These are phyloP conservation scores for Sclerospora graminicola DNA, from an alignment of 352 stramenopile genomes.

Conservation along the genomic window DNA sequence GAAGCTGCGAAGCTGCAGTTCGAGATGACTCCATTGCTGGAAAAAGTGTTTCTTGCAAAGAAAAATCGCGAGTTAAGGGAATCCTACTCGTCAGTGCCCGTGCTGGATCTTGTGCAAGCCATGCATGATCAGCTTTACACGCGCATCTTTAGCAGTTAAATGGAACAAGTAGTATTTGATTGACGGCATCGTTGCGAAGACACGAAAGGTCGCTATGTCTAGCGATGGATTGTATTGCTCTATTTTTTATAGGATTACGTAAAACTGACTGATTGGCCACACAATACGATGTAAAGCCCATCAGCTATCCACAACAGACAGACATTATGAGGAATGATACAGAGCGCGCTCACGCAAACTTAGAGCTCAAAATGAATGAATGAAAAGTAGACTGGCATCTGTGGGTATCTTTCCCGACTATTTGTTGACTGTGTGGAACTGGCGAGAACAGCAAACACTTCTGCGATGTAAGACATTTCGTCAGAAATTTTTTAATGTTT, in stretches of 20 bases:
- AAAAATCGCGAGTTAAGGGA: conserved; percentile 51
- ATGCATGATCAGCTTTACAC: conserved; percentile 86
- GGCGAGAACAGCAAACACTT: conserved; percentile 82
- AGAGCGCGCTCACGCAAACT: conserved; percentile 71
- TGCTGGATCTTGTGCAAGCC: conserved; percentile 72
- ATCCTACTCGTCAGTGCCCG: conserved; percentile 67
- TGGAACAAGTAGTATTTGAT: too few species aligned
- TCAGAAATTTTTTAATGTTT: conserved; percentile 89
- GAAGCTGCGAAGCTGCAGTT: conserved; percentile 65
- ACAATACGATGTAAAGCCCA: conserved; percentile 28
- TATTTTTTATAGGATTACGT: too few species aligned
- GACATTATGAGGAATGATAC: conserved; percentile 77
- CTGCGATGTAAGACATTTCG: conserved; percentile 90
- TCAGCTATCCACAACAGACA: conserved; percentile 64
- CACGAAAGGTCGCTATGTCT: too few species aligned
- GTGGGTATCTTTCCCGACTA: conserved; percentile 85
- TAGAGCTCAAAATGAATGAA: too few species aligned
- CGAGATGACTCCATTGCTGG: conserved; percentile 32
- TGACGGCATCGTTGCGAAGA: too few species aligned
- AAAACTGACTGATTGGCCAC: too few species aligned
- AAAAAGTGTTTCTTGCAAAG: conserved; percentile 49
- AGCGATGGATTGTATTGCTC: too few species aligned
- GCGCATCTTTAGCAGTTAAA: conserved; percentile 77
- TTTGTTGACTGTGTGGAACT: conserved; percentile 90
- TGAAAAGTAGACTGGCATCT: conserved; percentile 83